Evolutionary conservation across 108 stramenopile genomes (phyloP), one percentile per base, ranked within the genome.

Genomic region (Cylindrotheca fusiformis): DNA sequence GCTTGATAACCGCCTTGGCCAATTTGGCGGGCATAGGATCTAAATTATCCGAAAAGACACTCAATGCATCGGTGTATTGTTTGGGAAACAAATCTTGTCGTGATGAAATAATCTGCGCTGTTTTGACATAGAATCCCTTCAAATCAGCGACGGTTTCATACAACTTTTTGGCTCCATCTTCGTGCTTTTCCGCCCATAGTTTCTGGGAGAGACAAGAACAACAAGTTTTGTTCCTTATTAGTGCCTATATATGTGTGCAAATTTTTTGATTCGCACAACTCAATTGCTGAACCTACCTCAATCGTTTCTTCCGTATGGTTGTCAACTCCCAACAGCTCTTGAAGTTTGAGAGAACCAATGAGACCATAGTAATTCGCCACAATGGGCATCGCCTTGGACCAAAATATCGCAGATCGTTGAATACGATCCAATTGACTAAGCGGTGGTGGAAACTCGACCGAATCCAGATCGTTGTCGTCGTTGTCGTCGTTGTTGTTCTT

Each of bases 81-180:
- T 62, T 50, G 0, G 97, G 97, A 62, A 97, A 97, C 20, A 97
- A 72, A 69, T 97, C 97, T 45, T 77, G 75, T 50, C 94, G 78
- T 1, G 82, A 74, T 0, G 91, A 82, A 26, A 94, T 88, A 55
- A 64, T 65, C 31, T 65, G 64, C 21, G 71, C 71, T 23, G 95
- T 96, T 73, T 97, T 97, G 63, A 96, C 95, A 50, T 96, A 97
- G 78, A 96, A 97, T 44, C 97, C 97, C 45, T 95, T 93, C 30
- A 97, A 85, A 0, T 88, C 77, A 0, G 87, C 74, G 51, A 96
- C 91, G 26, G 80, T 87, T 48, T 81, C 73, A 0, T 71, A 66
- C 49, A 96, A 50, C 52, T 80, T 88, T 30, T 50, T 58, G 24
- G 86, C 95, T 58, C 97, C 97, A 52, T 78, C 71, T 44, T 59